phyloP scores from a whole-genome alignment of 768 basidiomycete genomes.

The Trametes gibbosa region DNA sequence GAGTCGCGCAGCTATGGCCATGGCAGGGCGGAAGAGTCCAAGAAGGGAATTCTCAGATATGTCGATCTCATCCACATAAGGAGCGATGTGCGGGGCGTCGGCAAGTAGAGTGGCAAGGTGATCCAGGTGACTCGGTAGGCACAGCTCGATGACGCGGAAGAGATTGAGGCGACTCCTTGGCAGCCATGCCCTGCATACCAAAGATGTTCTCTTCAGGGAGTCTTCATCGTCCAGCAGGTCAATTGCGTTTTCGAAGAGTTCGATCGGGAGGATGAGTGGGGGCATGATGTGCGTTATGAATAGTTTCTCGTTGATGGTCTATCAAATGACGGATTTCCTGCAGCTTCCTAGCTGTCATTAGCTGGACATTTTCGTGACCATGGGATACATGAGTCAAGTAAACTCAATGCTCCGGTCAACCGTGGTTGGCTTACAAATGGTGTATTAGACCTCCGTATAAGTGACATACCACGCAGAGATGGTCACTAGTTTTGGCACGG shows the following conservation, averaged over 20 bases:
- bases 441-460: no score
- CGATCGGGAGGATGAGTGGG: conserved; percentile 5
- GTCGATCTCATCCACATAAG: conserved; percentile 13
- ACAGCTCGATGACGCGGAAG: conserved; percentile 12
- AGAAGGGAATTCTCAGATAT: conserved; percentile 15
- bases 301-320: no score
- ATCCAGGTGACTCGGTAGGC: conserved; percentile 4
- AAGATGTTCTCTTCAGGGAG: conserved; percentile 4
- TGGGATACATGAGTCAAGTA: no score
- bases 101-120: conserved; percentile 3
- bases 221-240: conserved; percentile 18
- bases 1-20: conserved; percentile 7
- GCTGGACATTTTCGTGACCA: no score
- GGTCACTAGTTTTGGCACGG: no score
- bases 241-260: conserved; percentile 16
- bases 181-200: conserved; percentile 16
- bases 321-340: no score
- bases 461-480: no score
- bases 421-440: no score
- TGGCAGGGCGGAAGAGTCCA: conserved; percentile 5
- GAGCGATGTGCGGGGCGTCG: conserved; percentile 4
- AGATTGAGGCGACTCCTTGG: conserved; percentile 15
- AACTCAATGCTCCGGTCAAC: no score
- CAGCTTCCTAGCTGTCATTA: no score
- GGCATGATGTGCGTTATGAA: background rate